A percentile compares a stretch with the other conserved stretches of the same genome.
These are phyloP conservation scores for Sergeia podlipaevii DNA, from an alignment of 208 protist genomes.

Conservation along the genomic window DNA sequence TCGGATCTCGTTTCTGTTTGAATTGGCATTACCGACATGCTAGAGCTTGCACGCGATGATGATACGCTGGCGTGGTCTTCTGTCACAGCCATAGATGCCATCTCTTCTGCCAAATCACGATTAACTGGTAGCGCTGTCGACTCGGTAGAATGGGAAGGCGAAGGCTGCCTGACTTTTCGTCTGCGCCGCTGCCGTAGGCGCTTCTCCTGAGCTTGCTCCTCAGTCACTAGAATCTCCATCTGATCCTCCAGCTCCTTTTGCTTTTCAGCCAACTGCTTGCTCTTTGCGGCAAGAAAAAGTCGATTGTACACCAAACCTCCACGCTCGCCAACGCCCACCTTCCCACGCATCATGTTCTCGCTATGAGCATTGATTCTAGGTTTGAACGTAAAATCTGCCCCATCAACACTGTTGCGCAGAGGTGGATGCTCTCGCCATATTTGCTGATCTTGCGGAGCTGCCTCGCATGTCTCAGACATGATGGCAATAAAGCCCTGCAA, in stretches of 20 bases:
- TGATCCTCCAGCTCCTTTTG: conserved; percentile 37
- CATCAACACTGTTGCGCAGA: conserved; percentile 9
- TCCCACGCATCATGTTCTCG: conserved; percentile 9
- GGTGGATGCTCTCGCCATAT: too few relatives aligned
- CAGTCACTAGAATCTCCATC: conserved; percentile 14
- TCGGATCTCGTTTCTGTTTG: too few relatives aligned
- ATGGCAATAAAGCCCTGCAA: too few relatives aligned
- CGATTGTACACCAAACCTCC: conserved; percentile 34
- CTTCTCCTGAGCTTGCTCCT: conserved; percentile 11
- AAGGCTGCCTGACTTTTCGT: not conserved
- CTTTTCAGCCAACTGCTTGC: conserved; percentile 27
- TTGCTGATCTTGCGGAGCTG: too few relatives aligned
- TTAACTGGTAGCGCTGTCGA: too few relatives aligned
- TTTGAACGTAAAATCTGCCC: conserved; percentile 34
- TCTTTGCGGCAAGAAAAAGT: conserved; percentile 36
- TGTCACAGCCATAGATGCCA: too few relatives aligned
- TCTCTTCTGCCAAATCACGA: too few relatives aligned
- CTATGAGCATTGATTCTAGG: conserved; percentile 25
- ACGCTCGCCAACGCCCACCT: conserved; percentile 12
- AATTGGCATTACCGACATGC: too few relatives aligned
- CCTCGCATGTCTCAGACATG: too few relatives aligned
- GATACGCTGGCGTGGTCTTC: too few relatives aligned
- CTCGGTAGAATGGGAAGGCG: not conserved
- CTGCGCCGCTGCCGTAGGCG: not conserved
- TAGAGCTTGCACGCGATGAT: too few relatives aligned